Conservation (phyloP, 2,329 filamentous ascomycete species). For the Aschersonia sp. region DNA sequence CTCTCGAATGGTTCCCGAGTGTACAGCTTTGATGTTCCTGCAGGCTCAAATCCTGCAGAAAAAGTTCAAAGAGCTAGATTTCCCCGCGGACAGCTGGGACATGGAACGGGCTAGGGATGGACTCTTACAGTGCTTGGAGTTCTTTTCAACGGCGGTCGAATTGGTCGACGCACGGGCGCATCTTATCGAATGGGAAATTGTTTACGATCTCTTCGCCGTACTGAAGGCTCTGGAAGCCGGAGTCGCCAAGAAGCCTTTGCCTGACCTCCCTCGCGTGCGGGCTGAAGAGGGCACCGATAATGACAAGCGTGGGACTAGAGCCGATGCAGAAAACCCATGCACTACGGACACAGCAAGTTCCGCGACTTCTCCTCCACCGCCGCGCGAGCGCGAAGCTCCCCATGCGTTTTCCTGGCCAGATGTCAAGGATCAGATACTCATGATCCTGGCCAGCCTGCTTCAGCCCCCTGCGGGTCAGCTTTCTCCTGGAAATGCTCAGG, state of each 20-base stretch:
- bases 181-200: conserved; percentile 82
- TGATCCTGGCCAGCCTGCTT: conserved; percentile 77
- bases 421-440: conserved; percentile 83
- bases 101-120: conserved; percentile 96
- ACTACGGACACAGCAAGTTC: conserved; percentile 13
- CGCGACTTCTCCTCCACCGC: conserved; percentile 21
- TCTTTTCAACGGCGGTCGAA: conserved; percentile 80
- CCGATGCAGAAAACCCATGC: conserved; percentile 52
- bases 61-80: conserved; percentile 66
- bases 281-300: neutral
- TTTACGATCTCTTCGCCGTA: conserved; percentile 76
- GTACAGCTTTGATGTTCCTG: conserved; percentile 83
- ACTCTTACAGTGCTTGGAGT: conserved; percentile 85
- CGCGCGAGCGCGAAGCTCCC: conserved; percentile 44
- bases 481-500: conserved; percentile 52
- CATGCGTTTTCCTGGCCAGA: conserved; percentile 54
- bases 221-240: conserved; percentile 78
- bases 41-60: conserved; percentile 79
- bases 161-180: conserved; percentile 71
- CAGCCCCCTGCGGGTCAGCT: conserved; percentile 58
- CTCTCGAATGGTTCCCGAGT: conserved; percentile 84
- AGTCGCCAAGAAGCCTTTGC: conserved; percentile 68
- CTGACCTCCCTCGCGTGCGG: conserved; percentile 12
- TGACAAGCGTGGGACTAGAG: conserved; percentile 6
- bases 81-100: conserved; percentile 90